phyloP scores from a whole-genome alignment of 169 alveolate species.

The Plasmodium inui region DNA sequence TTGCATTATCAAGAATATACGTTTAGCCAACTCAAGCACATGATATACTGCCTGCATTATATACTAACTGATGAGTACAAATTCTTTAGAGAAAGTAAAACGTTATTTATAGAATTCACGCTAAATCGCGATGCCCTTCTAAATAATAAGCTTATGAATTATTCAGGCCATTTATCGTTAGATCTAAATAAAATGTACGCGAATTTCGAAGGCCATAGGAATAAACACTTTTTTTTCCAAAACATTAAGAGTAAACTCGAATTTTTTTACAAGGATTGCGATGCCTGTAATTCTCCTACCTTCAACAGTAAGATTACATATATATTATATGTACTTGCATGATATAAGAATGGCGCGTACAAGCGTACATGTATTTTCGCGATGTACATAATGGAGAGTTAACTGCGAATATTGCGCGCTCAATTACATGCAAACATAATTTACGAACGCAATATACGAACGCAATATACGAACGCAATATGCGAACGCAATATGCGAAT shows the following conservation, averaged over 20 bases:
- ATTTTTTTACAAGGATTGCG: slow-evolving; percentile 61
- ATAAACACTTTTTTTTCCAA: slow-evolving; percentile 41
- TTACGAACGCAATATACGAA: not conserved
- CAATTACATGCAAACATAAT: not conserved
- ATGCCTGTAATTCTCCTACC: slow-evolving; percentile 57
- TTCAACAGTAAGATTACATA: slow-evolving; percentile 40
- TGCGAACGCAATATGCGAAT: not conserved
- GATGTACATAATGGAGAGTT: not conserved
- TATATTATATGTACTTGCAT: not conserved
- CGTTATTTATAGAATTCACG: slow-evolving; percentile 31
- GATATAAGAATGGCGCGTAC: not conserved
- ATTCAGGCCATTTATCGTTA: slow-evolving; percentile 14
- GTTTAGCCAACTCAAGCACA: slow-evolving; percentile 52
- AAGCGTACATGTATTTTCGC: not conserved
- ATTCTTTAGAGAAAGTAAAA: slow-evolving; percentile 39
- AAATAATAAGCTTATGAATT: slow-evolving; percentile 34
- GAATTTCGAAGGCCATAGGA: slow-evolving; percentile 34
- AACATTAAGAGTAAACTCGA: slow-evolving; percentile 37
- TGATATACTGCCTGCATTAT: slow-evolving; percentile 32
- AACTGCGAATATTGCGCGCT: not conserved
- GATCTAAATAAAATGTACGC: slow-evolving; percentile 31
- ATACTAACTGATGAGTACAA: slow-evolving; percentile 47
- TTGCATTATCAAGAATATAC: slow-evolving; percentile 60
- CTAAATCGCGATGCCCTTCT: slow-evolving; percentile 53
- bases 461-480: not conserved